Base-by-base conservation (phyloP, 73 alveolate genomes). In the Tetrahymena elliotti region DNA sequence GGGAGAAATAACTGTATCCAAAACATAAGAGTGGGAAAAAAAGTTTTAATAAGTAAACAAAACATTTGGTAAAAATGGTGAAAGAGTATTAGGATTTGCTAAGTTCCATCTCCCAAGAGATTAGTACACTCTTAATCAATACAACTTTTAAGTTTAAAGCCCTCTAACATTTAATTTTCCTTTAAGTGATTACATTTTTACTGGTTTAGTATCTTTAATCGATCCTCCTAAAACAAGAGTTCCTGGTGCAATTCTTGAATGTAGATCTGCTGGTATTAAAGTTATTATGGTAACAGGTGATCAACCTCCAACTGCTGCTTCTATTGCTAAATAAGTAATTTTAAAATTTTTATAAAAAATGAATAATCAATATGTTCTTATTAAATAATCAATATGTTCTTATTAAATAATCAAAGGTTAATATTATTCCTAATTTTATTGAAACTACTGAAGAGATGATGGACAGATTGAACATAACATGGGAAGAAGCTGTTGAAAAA, bases 221-320 rank as follows among this genome's bases (percentile, higher is more conserved):
- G 98, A 97, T 93, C 98, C 99, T 16, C 98, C 98, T 41, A 97
- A 96, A 97, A 96, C 83, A n/a, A 96, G 96, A 13, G 99, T 97
- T 22, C 94, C 96, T 94, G 97, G 94, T 83, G 98, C 98, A 8
- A 94, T 97, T 24, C 95, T 96, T 36, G 95, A 96, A 95, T 96
- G 98, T 41, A 96, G 95, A 84, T 84, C 94, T 33, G 99, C 99
- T 31, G 99, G 99, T 94, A 96, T 97, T 35, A 97, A 97, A 97
- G 99, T 97, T 84, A 95, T 98, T 37, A 98, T 98, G 99, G 98
- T 98, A 11, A 98, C 99, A 0, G 99, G 99, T 16, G 99, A 98
- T 84, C 98, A 98, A 95, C 98, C 98, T 9, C 95, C 96, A 68
- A 98, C 99, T 7, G 99, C 99, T 3, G 98, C 98, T 33, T 97